Percentiles rank a stretch among this genome's conserved stretches.
Conservation (phyloP, 2,329 filamentous ascomycete genomes). For the Lasiodiplodia citricola region DNA sequence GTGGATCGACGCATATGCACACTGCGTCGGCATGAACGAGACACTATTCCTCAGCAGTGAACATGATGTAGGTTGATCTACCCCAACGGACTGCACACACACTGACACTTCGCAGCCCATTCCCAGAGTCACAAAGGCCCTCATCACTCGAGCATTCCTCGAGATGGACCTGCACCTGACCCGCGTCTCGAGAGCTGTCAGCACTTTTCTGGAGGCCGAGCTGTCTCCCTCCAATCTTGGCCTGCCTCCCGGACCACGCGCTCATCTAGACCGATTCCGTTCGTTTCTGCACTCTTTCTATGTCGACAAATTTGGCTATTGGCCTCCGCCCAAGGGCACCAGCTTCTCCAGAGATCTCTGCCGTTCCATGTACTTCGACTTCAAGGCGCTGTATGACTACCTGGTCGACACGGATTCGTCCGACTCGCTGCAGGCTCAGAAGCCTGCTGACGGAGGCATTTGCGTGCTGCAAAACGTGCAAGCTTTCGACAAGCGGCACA, state of each 20-base stretch:
- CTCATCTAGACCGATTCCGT: conserved; percentile 75
- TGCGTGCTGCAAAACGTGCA: conserved; percentile 72
- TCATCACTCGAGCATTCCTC: conserved; percentile 66
- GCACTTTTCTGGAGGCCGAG: conserved; percentile 73
- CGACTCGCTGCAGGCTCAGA: conserved; percentile 56
- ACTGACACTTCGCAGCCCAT: conserved; percentile 36
- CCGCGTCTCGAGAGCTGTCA: conserved; percentile 58
- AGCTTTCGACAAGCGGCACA: conserved; percentile 68
- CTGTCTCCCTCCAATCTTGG: conserved; percentile 70
- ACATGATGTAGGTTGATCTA: conserved; percentile 59
- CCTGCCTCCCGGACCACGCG: conserved; percentile 63
- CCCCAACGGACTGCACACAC: neutral
- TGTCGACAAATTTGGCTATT: conserved; percentile 70
- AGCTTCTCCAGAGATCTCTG: conserved; percentile 65
- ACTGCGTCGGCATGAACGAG: conserved; percentile 79
- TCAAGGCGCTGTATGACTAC: conserved; percentile 72
- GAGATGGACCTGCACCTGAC: conserved; percentile 70
- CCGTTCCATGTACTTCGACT: conserved; percentile 69
- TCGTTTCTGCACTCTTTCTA: conserved; percentile 72
- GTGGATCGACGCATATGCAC: conserved; percentile 75
- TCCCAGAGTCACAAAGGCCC: conserved; percentile 63
- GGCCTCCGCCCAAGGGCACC: conserved; percentile 63
- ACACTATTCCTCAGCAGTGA: conserved; percentile 62
- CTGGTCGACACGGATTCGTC: conserved; percentile 68
- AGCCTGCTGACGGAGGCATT: conserved; percentile 67